phyloP scores from a whole-genome alignment of 768 basidiomycete species.

The Tricholoma furcatifolium region DNA sequence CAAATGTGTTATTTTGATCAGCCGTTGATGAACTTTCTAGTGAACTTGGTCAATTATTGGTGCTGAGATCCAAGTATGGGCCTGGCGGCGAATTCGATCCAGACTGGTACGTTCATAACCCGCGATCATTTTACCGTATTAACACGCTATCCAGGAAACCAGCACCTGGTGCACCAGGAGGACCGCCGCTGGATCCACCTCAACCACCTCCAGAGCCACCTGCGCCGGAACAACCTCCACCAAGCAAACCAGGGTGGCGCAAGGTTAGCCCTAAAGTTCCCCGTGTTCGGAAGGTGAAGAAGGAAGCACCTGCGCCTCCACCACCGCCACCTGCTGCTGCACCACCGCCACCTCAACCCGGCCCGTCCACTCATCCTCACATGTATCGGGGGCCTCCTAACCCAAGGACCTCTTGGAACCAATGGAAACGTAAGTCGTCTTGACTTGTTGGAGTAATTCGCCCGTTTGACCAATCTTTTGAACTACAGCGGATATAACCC shows the following conservation, averaged over 20 bases:
- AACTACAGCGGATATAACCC: slow-evolving; percentile 52
- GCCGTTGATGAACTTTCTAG: slow-evolving; percentile 32
- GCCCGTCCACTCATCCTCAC: slow-evolving; percentile 10
- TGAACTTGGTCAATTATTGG: slow-evolving; percentile 72
- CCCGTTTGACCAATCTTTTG: slow-evolving; percentile 3
- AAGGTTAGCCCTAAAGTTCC: slow-evolving; percentile 37
- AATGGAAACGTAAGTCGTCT: slow-evolving; percentile 62
- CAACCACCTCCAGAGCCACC: slow-evolving; percentile 24
- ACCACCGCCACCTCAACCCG: slow-evolving; percentile 15
- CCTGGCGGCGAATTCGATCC: slow-evolving; percentile 86
- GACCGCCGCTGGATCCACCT: slow-evolving; percentile 38
- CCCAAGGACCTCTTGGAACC: slow-evolving; percentile 57
- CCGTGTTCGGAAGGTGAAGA: slow-evolving; percentile 47
- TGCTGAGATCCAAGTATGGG: slow-evolving; percentile 72
- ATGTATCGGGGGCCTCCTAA: slow-evolving; percentile 25
- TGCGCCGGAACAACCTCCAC: slow-evolving; percentile 40
- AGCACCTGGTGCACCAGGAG: slow-evolving; percentile 38
- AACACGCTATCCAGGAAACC: slow-evolving; percentile 36
- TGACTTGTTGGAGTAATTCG: neutral
- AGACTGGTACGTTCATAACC: slow-evolving; percentile 54
- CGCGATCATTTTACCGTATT: slow-evolving; percentile 1
- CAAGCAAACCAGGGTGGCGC: slow-evolving; percentile 62
- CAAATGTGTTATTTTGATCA: neutral
- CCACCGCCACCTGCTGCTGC: slow-evolving; percentile 16
- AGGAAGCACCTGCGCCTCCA: slow-evolving; percentile 33